Conservation (phyloP, 1,284 basidiomycete genomes). For the Tylopilus sp. region DNA sequence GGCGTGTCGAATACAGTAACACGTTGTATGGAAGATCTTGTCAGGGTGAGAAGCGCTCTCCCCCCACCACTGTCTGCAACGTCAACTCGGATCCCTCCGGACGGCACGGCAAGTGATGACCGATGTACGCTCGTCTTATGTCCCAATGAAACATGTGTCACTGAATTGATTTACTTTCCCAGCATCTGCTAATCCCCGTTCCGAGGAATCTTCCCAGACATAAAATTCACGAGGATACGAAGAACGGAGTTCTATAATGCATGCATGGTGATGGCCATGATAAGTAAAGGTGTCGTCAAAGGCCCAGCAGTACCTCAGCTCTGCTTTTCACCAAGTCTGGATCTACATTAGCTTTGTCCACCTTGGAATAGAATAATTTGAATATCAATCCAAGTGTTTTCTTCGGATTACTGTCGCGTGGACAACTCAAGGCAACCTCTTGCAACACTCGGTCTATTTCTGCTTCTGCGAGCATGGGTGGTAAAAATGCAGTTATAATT, state of each 20-base stretch:
- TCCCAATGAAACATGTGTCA: background rate
- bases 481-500: slow-evolving; percentile 66
- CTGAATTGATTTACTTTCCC: slow-evolving; percentile 16
- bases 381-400: slow-evolving; percentile 61
- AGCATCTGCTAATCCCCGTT: slow-evolving; percentile 6
- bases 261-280: slow-evolving; percentile 9
- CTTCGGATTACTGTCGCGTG: slow-evolving; percentile 45
- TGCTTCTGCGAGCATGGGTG: slow-evolving; percentile 64
- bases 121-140: slow-evolving; percentile 25
- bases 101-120: slow-evolving; percentile 10
- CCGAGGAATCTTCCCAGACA: slow-evolving; percentile 2
- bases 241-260: background rate
- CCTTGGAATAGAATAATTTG: slow-evolving; percentile 69
- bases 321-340: slow-evolving; percentile 65
- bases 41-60: slow-evolving; percentile 76
- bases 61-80: slow-evolving; percentile 48
- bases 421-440: slow-evolving; percentile 50
- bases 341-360: slow-evolving; percentile 71
- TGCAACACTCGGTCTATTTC: slow-evolving; percentile 65
- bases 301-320: slow-evolving; percentile 53
- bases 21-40: slow-evolving; percentile 81
- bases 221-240: slow-evolving; percentile 5
- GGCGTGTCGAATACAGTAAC: slow-evolving; percentile 77
- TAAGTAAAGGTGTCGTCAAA: slow-evolving; percentile 9
- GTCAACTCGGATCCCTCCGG: slow-evolving; percentile 6